Evolutionary conservation across 352 stramenopile species (phyloP).

Genomic region (Phytophthora boehmeriae): DNA sequence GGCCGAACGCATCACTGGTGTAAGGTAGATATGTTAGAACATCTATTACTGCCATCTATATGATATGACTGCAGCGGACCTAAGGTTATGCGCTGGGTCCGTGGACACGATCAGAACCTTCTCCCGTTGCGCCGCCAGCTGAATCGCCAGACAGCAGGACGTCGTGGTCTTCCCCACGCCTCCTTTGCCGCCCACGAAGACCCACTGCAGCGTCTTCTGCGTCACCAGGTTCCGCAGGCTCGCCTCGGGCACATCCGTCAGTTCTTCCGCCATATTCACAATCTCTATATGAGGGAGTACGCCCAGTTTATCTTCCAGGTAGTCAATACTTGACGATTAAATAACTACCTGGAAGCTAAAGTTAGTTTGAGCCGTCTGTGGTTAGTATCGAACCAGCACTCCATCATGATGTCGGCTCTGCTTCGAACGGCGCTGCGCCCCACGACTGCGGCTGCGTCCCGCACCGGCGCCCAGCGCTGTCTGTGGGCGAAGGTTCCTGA

Average conservation of each 20-base stretch:
- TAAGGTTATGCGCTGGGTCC: conserved; percentile 99
- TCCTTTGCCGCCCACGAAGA: conserved; percentile 96
- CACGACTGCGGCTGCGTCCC: conserved; percentile 21
- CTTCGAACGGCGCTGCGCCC: conserved; percentile 29
- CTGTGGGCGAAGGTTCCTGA: conserved; percentile 65
- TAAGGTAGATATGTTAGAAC: conserved; percentile 2
- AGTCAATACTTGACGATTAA: not conserved
- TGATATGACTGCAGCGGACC: conserved; percentile 32
- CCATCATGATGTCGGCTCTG: conserved; percentile 44
- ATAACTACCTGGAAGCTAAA: too few relatives aligned
- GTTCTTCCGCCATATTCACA: conserved; percentile 33
- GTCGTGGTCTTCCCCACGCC: conserved; percentile 97
- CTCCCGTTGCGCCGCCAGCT: conserved; percentile 88
- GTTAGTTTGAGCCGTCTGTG: not conserved
- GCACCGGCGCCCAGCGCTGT: conserved; percentile 32
- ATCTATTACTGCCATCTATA: not conserved
- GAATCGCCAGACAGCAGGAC: conserved; percentile 97
- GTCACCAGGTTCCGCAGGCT: conserved; percentile 92
- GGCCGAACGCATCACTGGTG: conserved; percentile 96
- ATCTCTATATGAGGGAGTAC: not conserved
- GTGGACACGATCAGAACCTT: conserved; percentile 99
- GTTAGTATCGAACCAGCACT: not conserved
- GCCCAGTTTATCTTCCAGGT: not conserved
- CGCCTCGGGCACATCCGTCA: conserved; percentile 76
- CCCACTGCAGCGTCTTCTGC: conserved; percentile 91